A percentile compares a stretch with the other conserved stretches of the same genome.
Conservation (phyloP, 495 filamentous ascomycete genomes). For the Penicillium samsonianum region DNA sequence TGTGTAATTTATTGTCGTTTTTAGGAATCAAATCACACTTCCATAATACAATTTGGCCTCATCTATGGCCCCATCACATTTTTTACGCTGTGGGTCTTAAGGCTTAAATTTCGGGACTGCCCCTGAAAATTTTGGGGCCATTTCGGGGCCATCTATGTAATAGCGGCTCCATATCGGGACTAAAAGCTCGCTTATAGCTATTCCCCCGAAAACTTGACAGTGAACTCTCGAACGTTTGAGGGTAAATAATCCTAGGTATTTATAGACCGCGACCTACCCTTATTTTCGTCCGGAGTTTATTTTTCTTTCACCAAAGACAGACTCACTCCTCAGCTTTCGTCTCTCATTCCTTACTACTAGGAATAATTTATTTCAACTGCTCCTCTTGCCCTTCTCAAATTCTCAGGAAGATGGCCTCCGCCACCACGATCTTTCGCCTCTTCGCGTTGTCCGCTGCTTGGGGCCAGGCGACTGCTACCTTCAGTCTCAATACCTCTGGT, state of each 20-base stretch:
- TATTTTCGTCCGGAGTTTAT: not conserved
- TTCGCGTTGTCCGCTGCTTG: slow-evolving; percentile 21
- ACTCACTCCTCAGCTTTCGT: slow-evolving; percentile 11
- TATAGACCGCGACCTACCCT: not conserved
- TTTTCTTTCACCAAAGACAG: not conserved
- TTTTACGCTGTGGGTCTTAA: slow-evolving; percentile 11
- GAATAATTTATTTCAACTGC: not conserved
- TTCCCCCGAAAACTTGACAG: too few relatives aligned
- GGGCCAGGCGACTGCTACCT: slow-evolving; percentile 21
- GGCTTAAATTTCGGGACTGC: slow-evolving; percentile 5
- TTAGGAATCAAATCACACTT: too few relatives aligned
- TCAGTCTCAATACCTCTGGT: slow-evolving; percentile 29
- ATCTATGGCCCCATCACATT: not conserved
- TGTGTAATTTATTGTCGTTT: too few relatives aligned
- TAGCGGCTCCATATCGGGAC: slow-evolving; percentile 12
- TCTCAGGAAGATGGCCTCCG: slow-evolving; percentile 16
- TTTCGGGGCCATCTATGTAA: slow-evolving; percentile 9
- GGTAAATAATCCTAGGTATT: too few relatives aligned
- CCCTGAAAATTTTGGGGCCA: slow-evolving; percentile 14
- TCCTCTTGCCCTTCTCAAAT: slow-evolving; percentile 6
- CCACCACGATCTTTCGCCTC: slow-evolving; percentile 16
- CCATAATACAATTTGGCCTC: too few relatives aligned
- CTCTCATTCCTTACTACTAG: slow-evolving; percentile 4
- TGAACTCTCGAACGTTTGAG: too few relatives aligned
- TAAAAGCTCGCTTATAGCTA: not conserved